A percentile compares a stretch with the other conserved stretches of the same genome.
These are phyloP conservation scores for Paraphaeosphaeria minitans DNA, from an alignment of 2,329 filamentous ascomycete species.

Conservation along the genomic window DNA sequence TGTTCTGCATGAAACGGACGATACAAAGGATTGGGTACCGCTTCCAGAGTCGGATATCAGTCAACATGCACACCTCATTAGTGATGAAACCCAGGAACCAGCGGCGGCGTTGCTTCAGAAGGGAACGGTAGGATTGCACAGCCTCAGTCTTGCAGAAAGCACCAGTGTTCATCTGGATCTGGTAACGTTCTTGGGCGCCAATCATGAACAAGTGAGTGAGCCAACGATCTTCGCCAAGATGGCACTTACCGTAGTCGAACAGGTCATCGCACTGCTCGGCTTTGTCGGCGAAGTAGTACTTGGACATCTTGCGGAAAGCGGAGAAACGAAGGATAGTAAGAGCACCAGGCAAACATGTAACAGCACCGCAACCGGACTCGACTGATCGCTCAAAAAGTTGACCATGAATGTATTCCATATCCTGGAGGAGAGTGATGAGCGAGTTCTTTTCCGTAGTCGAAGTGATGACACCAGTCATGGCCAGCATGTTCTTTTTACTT, in stretches of 20 bases:
- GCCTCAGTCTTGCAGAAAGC: slow-evolving; percentile 99
- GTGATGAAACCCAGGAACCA: slow-evolving; percentile 99
- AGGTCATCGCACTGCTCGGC: slow-evolving; percentile 93
- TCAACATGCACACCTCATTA: slow-evolving; percentile 98
- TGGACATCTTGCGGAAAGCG: slow-evolving; percentile 94
- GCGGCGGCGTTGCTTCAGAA: slow-evolving; percentile 90
- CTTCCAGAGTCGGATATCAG: slow-evolving; percentile 88
- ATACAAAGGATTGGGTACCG: slow-evolving; percentile 85
- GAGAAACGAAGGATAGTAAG: slow-evolving; percentile 95
- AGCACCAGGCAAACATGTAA: slow-evolving; percentile 94
- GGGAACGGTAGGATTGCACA: slow-evolving; percentile 81
- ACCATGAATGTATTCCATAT: slow-evolving; percentile 98
- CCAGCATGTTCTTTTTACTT: slow-evolving; percentile 89
- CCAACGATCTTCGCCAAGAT: slow-evolving; percentile 95
- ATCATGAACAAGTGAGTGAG: slow-evolving; percentile 99
- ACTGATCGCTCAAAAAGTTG: slow-evolving; percentile 96
- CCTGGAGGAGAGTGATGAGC: slow-evolving; percentile 88
- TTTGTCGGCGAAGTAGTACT: slow-evolving; percentile 98
- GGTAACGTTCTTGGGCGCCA: slow-evolving; percentile 86
- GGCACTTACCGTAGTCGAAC: slow-evolving; percentile 95
- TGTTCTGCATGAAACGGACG: slow-evolving; percentile 93
- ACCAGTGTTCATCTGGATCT: slow-evolving; percentile 97
- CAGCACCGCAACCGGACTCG: slow-evolving; percentile 89
- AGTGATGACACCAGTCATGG: slow-evolving; percentile 97
- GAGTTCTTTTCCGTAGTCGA: slow-evolving; percentile 88